These are phyloP conservation scores for Oryza meyeriana DNA, from an alignment of 176 grass and related monocot genomes.

Conservation along the genomic window DNA sequence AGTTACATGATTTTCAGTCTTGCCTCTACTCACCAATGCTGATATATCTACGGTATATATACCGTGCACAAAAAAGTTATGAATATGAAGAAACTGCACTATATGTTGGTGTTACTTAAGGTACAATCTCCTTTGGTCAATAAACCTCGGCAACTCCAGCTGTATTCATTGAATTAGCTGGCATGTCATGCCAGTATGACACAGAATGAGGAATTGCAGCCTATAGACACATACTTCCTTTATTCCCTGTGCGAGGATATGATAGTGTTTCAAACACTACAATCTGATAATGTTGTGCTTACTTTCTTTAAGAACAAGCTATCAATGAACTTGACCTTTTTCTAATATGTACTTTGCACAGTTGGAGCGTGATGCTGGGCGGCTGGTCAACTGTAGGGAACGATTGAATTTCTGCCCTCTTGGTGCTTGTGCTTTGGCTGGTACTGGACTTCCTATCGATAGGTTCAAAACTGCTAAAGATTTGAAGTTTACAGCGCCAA, in stretches of 20 bases:
- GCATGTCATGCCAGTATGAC: background rate
- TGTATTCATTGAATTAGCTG: background rate
- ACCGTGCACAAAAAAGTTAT: background rate
- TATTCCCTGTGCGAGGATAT: background rate
- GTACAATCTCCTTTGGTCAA: background rate
- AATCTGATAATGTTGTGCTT: background rate
- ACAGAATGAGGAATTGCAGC: background rate
- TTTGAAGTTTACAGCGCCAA: slow-evolving; percentile 83
- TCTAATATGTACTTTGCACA: slow-evolving; percentile 24
- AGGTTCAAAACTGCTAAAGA: slow-evolving; percentile 82
- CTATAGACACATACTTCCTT: background rate
- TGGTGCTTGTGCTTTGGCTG: slow-evolving; percentile 97
- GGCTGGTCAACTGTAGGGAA: slow-evolving; percentile 84
- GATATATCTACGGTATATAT: background rate
- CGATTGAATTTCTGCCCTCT: slow-evolving; percentile 90
- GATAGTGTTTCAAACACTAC: background rate
- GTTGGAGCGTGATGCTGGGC: slow-evolving; percentile 88
- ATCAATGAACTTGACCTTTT: slow-evolving; percentile 14
- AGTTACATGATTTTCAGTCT: background rate
- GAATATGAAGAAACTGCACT: background rate
- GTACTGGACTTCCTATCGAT: slow-evolving; percentile 94
- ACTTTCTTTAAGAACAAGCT: background rate
- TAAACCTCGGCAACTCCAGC: background rate
- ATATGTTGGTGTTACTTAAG: background rate
- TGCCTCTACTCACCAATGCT: background rate